A percentile compares a stretch with the other conserved stretches of the same genome.
Conservation (phyloP, 371 early-diverging fungal genomes). For the Rhizomucor pusillus region DNA sequence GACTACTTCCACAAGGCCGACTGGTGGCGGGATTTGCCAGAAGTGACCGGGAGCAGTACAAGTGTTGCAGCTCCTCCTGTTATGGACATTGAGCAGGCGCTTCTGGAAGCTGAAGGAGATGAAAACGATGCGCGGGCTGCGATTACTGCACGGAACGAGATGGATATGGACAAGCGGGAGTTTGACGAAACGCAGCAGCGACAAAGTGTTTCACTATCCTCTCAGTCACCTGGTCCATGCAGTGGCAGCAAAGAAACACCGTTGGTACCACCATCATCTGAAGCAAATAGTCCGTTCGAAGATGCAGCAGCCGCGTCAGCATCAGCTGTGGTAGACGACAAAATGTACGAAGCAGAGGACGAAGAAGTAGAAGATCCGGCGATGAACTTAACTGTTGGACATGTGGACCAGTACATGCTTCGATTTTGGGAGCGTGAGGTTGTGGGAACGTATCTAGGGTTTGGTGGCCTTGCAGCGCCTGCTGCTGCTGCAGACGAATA, state of each 20-base stretch:
- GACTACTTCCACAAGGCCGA: constrained; percentile 68
- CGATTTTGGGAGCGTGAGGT: constrained; percentile 61
- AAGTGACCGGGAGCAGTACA: constrained; percentile 35
- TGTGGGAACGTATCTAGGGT: constrained; percentile 59
- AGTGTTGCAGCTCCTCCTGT: constrained; percentile 19
- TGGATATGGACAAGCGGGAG: constrained; percentile 62
- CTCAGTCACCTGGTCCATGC: constrained; percentile 12
- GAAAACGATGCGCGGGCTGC: constrained; percentile 70
- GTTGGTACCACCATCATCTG: too few species aligned
- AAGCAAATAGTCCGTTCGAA: neutral
- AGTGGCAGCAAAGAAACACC: neutral
- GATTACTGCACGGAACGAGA: constrained; percentile 62
- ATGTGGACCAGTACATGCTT: constrained; percentile 74
- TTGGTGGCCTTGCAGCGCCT: constrained; percentile 43
- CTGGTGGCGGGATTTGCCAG: constrained; percentile 66
- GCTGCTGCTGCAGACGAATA: too few species aligned
- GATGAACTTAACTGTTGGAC: constrained; percentile 49
- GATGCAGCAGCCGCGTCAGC: constrained; percentile 2
- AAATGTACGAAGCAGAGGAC: neutral
- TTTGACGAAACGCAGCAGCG: constrained; percentile 49
- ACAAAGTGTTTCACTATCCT: constrained; percentile 11
- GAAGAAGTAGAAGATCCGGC: constrained; percentile 13
- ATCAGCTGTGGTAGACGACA: neutral
- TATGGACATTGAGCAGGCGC: constrained; percentile 62
- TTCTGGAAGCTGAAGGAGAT: constrained; percentile 68